Evolutionary conservation across 257 asterid genomes (phyloP).

Genomic region (Buddleja alternifolia): DNA sequence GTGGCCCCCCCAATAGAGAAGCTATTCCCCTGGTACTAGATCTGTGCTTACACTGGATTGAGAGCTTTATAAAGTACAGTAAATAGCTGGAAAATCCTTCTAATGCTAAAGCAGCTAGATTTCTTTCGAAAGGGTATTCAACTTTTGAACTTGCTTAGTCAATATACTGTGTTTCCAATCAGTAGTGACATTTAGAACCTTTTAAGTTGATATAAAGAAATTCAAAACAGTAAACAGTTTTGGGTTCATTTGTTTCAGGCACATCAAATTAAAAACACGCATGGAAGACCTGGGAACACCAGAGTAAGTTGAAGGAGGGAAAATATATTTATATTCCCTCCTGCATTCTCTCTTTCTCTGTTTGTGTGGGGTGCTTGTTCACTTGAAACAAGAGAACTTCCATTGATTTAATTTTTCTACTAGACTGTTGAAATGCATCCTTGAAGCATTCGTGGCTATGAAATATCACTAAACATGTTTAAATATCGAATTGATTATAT

Average conservation of each 20-base stretch:
- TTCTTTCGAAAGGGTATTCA: slow-evolving; percentile 84
- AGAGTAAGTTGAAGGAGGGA: slow-evolving; percentile 61
- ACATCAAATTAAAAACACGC: slow-evolving; percentile 70
- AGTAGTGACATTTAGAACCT: background rate
- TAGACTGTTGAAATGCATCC: slow-evolving; percentile 15
- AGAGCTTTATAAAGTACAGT: slow-evolving; percentile 90
- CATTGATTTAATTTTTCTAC: slow-evolving; percentile 21
- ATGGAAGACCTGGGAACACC: slow-evolving; percentile 72
- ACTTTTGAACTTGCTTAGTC: slow-evolving; percentile 27
- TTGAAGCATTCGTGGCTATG: background rate
- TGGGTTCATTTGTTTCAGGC: slow-evolving; percentile 57
- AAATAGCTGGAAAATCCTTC: slow-evolving; percentile 87
- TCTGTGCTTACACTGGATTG: slow-evolving; percentile 93
- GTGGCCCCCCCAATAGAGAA: slow-evolving; percentile 68
- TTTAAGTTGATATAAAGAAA: slow-evolving; percentile 19
- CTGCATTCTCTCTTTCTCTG: slow-evolving; percentile 15
- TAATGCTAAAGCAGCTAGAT: slow-evolving; percentile 87
- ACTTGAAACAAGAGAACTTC: slow-evolving; percentile 16
- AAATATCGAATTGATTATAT: slow-evolving; percentile 8
- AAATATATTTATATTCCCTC: background rate
- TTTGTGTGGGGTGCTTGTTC: slow-evolving; percentile 4
- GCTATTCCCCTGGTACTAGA: slow-evolving; percentile 76
- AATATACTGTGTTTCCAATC: slow-evolving; percentile 9
- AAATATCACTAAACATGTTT: background rate
- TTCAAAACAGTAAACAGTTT: slow-evolving; percentile 24